Percentiles rank a stretch among this genome's conserved stretches.
Evolutionary conservation across 1,284 basidiomycete genomes (phyloP).

Genomic region (Jaminaea rosea): DNA sequence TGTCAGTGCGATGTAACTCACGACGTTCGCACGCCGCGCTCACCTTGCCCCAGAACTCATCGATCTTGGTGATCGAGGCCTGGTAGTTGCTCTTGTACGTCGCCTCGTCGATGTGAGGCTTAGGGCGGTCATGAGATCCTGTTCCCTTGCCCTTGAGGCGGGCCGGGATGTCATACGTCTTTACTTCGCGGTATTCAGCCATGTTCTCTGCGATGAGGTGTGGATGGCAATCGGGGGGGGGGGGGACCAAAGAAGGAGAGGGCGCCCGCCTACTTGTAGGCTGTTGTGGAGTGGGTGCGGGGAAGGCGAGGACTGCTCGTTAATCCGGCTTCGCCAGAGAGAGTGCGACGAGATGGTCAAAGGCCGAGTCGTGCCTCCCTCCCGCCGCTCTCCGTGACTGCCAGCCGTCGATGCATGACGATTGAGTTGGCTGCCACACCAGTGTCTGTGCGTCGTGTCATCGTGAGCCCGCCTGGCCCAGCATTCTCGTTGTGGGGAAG

Average conservation of each 20-base stretch:
- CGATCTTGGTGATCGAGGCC: conserved; percentile 22
- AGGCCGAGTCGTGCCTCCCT: too few relatives aligned
- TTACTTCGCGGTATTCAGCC: conserved; percentile 21
- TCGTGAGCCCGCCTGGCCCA: too few relatives aligned
- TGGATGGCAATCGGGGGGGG: too few relatives aligned
- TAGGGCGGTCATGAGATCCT: conserved; percentile 19
- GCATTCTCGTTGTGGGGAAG: too few relatives aligned
- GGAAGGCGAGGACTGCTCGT: neutral
- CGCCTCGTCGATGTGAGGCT: conserved; percentile 25
- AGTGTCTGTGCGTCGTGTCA: too few relatives aligned
- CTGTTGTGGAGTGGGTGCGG: conserved; percentile 1
- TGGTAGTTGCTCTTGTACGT: conserved; percentile 29
- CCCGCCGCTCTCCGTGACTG: too few relatives aligned
- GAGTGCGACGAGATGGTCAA: too few relatives aligned
- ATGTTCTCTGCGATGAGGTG: conserved; percentile 2
- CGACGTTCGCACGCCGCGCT: conserved; percentile 5
- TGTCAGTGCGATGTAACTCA: neutral
- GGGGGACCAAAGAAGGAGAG: too few relatives aligned
- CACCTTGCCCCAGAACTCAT: conserved; percentile 33
- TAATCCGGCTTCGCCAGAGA: too few relatives aligned
- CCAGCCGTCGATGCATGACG: too few relatives aligned
- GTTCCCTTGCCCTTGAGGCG: conserved; percentile 18
- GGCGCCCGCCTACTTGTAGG: too few relatives aligned
- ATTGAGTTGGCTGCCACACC: too few relatives aligned
- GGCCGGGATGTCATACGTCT: conserved; percentile 26